Conservation (phyloP, 2,329 filamentous ascomycete genomes). For the Epichloe brachyelytri region DNA sequence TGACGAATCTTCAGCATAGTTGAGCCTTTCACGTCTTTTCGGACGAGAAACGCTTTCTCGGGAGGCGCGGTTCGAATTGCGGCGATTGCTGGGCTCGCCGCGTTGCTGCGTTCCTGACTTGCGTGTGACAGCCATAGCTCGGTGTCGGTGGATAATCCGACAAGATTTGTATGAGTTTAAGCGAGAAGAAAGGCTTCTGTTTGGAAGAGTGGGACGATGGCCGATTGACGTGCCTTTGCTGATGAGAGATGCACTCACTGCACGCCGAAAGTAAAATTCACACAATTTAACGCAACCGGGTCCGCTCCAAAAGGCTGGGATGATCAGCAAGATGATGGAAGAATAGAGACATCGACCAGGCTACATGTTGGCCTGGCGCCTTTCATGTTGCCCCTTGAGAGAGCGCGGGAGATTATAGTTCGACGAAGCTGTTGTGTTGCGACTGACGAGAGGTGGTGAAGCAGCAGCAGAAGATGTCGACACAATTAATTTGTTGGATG, state of each 20-base stretch:
- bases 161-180: neutral
- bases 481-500: no score
- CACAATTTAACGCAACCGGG: neutral
- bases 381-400: neutral
- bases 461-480: neutral
- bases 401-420: neutral
- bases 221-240: neutral
- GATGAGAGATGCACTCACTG: neutral
- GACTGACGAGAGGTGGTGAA: neutral
- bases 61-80: conserved; percentile 13
- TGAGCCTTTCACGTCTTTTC: conserved; percentile 2
- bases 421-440: neutral
- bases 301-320: neutral
- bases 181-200: neutral
- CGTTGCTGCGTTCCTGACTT: conserved; percentile 3
- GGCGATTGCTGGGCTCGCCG: conserved; percentile 7
- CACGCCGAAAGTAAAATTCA: neutral
- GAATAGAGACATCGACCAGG: neutral
- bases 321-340: neutral
- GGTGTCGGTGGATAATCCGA: neutral
- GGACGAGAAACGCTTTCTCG: conserved; percentile 5
- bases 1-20: conserved; percentile 4
- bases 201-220: neutral
- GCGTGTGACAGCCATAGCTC: conserved; percentile 17
- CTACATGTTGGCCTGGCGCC: neutral